Evolutionary conservation across 2,329 filamentous ascomycete species (phyloP).

Genomic region (Penicillium rolfsii): DNA sequence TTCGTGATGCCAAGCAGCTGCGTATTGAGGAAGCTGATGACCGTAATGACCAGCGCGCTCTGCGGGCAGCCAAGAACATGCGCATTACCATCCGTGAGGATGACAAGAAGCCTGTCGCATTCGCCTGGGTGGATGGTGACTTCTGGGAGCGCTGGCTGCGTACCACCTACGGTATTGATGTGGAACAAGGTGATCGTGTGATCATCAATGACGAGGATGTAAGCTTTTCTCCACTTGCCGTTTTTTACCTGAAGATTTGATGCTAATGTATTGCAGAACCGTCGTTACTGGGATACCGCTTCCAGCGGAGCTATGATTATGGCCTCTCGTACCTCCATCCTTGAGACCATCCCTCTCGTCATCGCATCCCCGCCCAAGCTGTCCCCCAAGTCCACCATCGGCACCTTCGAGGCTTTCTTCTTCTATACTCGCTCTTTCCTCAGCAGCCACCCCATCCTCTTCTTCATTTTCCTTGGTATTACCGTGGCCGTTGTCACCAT

Average conservation of each 20-base stretch:
- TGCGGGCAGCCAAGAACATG: slow-evolving; percentile 86
- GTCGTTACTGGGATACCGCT: slow-evolving; percentile 92
- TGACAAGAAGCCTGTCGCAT: slow-evolving; percentile 84
- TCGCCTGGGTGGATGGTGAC: slow-evolving; percentile 95
- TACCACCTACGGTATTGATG: slow-evolving; percentile 91
- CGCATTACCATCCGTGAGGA: slow-evolving; percentile 87
- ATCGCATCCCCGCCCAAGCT: slow-evolving; percentile 53
- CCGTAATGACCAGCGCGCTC: slow-evolving; percentile 82
- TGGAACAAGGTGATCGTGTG: slow-evolving; percentile 82
- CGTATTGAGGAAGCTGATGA: slow-evolving; percentile 96
- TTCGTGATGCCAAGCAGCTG: slow-evolving; percentile 91
- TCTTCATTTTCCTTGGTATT: slow-evolving; percentile 44
- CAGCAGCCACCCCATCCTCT: slow-evolving; percentile 49
- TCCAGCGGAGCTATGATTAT: slow-evolving; percentile 88
- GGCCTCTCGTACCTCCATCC: slow-evolving; percentile 83
- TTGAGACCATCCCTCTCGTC: slow-evolving; percentile 71
- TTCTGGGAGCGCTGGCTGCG: slow-evolving; percentile 98
- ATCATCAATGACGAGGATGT: slow-evolving; percentile 98
- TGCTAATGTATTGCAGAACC: slow-evolving; percentile 63
- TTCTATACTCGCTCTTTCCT: slow-evolving; percentile 51
- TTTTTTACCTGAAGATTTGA: slow-evolving; percentile 4
- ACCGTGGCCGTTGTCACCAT: slow-evolving; percentile 39
- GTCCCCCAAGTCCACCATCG: slow-evolving; percentile 54
- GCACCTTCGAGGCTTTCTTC: slow-evolving; percentile 51
- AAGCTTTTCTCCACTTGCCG: slow-evolving; percentile 50